Conservation (phyloP, 2,329 filamentous ascomycete species). For the Aspergillus flavus region DNA sequence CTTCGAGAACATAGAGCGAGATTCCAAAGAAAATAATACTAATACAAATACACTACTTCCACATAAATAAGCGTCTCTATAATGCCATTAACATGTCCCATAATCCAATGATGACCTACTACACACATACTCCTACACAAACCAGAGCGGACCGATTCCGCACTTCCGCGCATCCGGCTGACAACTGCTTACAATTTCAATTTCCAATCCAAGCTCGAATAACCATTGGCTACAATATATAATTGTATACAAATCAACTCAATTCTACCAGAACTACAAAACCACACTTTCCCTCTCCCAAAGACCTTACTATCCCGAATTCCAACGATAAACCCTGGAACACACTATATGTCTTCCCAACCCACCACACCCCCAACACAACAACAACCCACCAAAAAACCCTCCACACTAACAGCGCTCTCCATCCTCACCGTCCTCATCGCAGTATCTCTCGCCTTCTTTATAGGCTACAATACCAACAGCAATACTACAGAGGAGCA, state of each 20-base stretch:
- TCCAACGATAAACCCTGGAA: not conserved
- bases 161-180: conserved; percentile 16
- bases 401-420: conserved; percentile 15
- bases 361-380: conserved; percentile 5
- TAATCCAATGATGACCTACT: not conserved
- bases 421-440: conserved; percentile 22
- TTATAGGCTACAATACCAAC: conserved; percentile 18
- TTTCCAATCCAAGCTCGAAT: not conserved
- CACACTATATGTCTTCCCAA: conserved; percentile 25
- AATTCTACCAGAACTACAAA: not conserved
- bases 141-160: conserved; percentile 26
- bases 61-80: too few species aligned
- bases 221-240: not conserved
- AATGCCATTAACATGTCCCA: not conserved
- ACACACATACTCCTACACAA: not conserved
- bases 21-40: not conserved
- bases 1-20: not conserved
- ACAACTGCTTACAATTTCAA: conserved; percentile 7
- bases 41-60: not conserved
- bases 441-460: conserved; percentile 24
- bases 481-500: not conserved
- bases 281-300: not conserved
- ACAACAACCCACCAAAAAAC: conserved; percentile 7
- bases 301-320: not conserved
- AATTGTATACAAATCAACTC: not conserved